Conservation (phyloP, 192 early-diverging fungal genomes). For the Entomortierella beljakovae region DNA sequence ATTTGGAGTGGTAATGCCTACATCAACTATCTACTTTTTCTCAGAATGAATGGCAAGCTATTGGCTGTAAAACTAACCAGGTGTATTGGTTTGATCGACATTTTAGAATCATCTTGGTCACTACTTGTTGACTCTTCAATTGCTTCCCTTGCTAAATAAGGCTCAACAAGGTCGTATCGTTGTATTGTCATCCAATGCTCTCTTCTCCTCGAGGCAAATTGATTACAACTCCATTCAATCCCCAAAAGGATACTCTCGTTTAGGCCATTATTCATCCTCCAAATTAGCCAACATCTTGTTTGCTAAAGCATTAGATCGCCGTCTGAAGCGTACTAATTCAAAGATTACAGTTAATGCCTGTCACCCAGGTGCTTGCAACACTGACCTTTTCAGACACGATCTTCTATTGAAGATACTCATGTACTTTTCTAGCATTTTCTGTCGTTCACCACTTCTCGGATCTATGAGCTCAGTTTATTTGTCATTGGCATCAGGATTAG, state of each 20-base stretch:
- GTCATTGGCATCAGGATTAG: constrained; percentile 58
- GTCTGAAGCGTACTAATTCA: constrained; percentile 22
- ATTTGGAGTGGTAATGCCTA: constrained; percentile 64
- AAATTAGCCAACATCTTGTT: constrained; percentile 68
- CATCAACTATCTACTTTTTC: not conserved
- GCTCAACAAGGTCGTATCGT: constrained; percentile 59
- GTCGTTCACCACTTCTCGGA: constrained; percentile 50
- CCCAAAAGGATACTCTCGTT: constrained; percentile 58
- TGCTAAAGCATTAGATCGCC: constrained; percentile 58
- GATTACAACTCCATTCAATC: constrained; percentile 59
- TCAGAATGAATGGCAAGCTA: not conserved
- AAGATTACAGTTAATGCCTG: constrained; percentile 65
- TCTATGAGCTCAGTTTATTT: constrained; percentile 58
- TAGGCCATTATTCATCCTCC: constrained; percentile 67
- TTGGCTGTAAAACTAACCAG: not conserved
- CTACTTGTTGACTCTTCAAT: constrained; percentile 58
- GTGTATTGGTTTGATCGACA: not conserved
- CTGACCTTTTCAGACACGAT: constrained; percentile 63
- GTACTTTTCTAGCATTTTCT: constrained; percentile 44
- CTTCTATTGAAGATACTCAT: constrained; percentile 53
- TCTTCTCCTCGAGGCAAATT: constrained; percentile 56
- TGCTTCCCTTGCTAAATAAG: constrained; percentile 56
- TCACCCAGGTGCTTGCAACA: constrained; percentile 67
- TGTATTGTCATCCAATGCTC: constrained; percentile 60
- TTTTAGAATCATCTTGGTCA: constrained; percentile 68